Conservation (phyloP, 192 early-diverging fungal species). For the Paraglomus occultum region DNA sequence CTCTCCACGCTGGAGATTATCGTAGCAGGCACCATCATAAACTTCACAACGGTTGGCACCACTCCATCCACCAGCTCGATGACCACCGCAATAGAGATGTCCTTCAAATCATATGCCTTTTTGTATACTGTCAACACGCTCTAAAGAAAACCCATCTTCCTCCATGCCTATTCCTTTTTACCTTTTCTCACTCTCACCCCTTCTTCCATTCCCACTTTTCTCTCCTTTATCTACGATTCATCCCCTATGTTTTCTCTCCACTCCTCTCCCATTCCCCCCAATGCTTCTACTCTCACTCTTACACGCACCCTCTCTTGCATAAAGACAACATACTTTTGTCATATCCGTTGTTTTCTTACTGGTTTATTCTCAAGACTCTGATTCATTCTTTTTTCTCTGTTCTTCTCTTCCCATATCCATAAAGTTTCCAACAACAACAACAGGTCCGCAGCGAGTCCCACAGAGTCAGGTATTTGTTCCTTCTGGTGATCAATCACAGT, state of each 20-base stretch:
- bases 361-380: background rate
- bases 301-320: slow-evolving; percentile 1
- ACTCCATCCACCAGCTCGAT: no score
- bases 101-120: no score
- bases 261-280: background rate
- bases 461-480: slow-evolving; percentile 26
- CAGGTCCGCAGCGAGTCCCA: background rate
- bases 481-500: slow-evolving; percentile 16
- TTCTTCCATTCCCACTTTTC: slow-evolving; percentile 6
- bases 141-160: no score
- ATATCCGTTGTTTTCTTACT: background rate
- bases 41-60: no score
- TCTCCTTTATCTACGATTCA: slow-evolving; percentile 9
- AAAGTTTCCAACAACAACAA: background rate
- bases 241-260: background rate
- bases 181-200: background rate
- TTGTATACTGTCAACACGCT: no score
- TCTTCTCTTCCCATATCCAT: background rate
- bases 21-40: no score
- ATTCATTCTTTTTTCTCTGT: background rate
- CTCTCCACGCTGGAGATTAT: no score
- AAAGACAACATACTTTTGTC: no score
- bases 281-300: no score
- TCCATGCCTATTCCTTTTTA: background rate
- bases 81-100: no score